Evolutionary conservation across 345 rosid species (phyloP).

Genomic region (Lagerstroemia speciosa): DNA sequence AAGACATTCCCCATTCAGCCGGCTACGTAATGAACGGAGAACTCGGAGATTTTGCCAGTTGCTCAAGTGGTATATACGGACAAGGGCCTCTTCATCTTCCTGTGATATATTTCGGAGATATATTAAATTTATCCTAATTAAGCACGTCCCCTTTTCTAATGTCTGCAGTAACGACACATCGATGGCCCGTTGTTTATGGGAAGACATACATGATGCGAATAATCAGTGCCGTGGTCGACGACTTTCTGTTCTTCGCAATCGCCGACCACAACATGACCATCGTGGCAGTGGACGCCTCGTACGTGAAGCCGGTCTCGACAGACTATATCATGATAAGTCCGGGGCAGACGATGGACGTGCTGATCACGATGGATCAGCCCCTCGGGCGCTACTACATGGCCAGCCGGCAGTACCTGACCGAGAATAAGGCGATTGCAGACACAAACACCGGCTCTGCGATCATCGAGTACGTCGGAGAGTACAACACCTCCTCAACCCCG

Average conservation of each 20-base stretch:
- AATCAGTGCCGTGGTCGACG: conserved; percentile 16
- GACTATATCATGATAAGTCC: conserved; percentile 17
- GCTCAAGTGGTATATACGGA: not conserved
- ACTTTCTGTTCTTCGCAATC: conserved; percentile 23
- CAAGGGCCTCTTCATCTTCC: no score
- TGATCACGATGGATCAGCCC: conserved; percentile 19
- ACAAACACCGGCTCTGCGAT: conserved; percentile 33
- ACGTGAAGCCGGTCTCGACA: conserved; percentile 17
- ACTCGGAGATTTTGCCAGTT: not conserved
- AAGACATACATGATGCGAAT: no score
- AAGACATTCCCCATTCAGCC: not conserved
- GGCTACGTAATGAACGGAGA: not conserved
- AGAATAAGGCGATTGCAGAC: not conserved
- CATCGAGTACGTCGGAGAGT: conserved; percentile 20
- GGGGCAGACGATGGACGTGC: conserved; percentile 28
- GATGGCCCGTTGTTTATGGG: no score
- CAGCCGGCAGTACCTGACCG: conserved; percentile 12
- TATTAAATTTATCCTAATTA: no score
- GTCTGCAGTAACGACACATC: no score
- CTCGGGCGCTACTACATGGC: conserved; percentile 28
- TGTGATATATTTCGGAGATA: no score
- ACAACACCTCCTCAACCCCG: conserved; percentile 6
- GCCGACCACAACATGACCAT: conserved; percentile 22
- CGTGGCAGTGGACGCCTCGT: conserved; percentile 25
- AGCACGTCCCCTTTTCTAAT: no score